A percentile compares a stretch with the other conserved stretches of the same genome.
phyloP scores from a whole-genome alignment of 2,329 filamentous ascomycete genomes.

The Harringtonia lauricola region DNA sequence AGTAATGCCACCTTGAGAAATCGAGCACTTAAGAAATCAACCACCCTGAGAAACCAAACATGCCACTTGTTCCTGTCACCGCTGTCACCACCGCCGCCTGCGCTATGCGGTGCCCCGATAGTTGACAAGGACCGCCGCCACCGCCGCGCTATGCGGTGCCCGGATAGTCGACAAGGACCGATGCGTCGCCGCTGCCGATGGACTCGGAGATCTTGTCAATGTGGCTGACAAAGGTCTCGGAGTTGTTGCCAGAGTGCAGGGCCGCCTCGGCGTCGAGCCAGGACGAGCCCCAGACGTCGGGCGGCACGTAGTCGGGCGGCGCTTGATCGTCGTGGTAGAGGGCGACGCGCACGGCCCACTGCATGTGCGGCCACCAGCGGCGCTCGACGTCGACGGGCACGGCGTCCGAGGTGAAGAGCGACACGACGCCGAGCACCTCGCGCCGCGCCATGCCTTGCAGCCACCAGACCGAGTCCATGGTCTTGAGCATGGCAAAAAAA shows the following conservation, averaged over 20 bases:
- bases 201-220: slow-evolving; percentile 35
- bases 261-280: slow-evolving; percentile 31
- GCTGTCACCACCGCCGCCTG: no score
- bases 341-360: slow-evolving; percentile 49
- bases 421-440: slow-evolving; percentile 53
- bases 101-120: no score
- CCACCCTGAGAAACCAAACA: no score
- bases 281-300: slow-evolving; percentile 45
- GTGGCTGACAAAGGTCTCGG: slow-evolving; percentile 28
- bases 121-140: no score
- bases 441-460: slow-evolving; percentile 53
- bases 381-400: slow-evolving; percentile 24
- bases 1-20: no score
- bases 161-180: background rate
- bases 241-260: slow-evolving; percentile 27
- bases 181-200: slow-evolving; percentile 7
- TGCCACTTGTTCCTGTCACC: no score
- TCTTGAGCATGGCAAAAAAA: slow-evolving; percentile 55
- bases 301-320: slow-evolving; percentile 34
- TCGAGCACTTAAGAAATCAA: no score
- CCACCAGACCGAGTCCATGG: slow-evolving; percentile 57
- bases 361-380: slow-evolving; percentile 49
- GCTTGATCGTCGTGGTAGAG: slow-evolving; percentile 41
- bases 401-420: slow-evolving; percentile 45
- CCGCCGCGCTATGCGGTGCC: no score